Evolutionary conservation across 768 basidiomycete species (phyloP).

Genomic region (Cystofilobasidium bisporidii): DNA sequence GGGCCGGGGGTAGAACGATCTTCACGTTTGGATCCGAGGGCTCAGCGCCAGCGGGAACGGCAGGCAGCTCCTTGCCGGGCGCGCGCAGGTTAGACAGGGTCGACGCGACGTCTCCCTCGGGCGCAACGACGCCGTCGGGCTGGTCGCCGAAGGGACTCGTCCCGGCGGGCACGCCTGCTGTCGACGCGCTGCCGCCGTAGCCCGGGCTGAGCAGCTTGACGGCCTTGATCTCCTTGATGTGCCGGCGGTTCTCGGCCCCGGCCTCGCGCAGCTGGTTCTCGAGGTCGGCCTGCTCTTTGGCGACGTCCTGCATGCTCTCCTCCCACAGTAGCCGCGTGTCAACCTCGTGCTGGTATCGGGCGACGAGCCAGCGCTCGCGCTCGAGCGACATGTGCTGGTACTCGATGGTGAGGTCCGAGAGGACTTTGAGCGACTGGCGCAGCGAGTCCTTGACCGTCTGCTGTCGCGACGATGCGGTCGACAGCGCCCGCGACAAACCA

Average conservation of each 20-base stretch:
- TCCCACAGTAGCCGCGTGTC: conserved; percentile 73
- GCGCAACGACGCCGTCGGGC: conserved; percentile 33
- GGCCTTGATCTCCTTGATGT: conserved; percentile 23
- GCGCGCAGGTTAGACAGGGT: conserved; percentile 13
- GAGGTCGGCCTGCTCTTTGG: conserved; percentile 70
- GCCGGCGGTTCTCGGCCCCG: conserved; percentile 50
- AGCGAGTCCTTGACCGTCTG: conserved; percentile 51
- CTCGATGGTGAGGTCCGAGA: conserved; percentile 55
- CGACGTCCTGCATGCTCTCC: conserved; percentile 75
- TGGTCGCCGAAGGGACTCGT: conserved; percentile 45
- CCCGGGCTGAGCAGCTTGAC: conserved; percentile 17
- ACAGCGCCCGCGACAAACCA: conserved; percentile 27
- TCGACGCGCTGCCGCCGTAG: conserved; percentile 36
- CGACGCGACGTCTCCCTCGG: conserved; percentile 22
- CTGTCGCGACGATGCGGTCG: conserved; percentile 39
- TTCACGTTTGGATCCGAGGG: not conserved
- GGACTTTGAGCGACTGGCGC: conserved; percentile 46
- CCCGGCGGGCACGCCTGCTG: conserved; percentile 29
- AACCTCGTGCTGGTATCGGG: conserved; percentile 55
- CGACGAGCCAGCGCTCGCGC: conserved; percentile 56
- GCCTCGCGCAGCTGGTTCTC: conserved; percentile 63
- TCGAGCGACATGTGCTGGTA: conserved; percentile 61
- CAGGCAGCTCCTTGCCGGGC: conserved; percentile 22
- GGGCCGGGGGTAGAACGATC: conserved; percentile 1
- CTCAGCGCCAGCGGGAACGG: conserved; percentile 12